These are phyloP conservation scores for Casaregolazyma lundiana DNA, from an alignment of 1,139 yeast species.

Conservation along the genomic window DNA sequence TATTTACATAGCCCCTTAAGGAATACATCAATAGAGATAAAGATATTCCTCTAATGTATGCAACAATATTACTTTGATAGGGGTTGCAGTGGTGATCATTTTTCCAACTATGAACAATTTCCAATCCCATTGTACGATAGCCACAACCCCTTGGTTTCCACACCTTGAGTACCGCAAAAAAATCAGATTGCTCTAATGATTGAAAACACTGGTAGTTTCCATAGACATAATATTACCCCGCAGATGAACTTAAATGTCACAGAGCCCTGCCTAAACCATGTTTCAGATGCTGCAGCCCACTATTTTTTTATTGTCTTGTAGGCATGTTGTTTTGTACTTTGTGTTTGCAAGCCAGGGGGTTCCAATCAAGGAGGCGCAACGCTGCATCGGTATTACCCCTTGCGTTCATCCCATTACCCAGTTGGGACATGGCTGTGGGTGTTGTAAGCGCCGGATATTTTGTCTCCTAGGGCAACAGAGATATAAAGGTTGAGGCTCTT, in stretches of 20 bases:
- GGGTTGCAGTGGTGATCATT: no score
- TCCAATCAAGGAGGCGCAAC: slow-evolving; percentile 2
- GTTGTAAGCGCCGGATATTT: neutral
- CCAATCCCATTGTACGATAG: no score
- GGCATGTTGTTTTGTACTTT: neutral
- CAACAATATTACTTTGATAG: neutral
- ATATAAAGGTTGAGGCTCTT: neutral
- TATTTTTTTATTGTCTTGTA: neutral
- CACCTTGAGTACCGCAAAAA: neutral
- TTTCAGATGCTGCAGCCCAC: no score
- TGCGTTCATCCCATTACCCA: neutral
- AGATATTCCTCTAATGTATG: neutral
- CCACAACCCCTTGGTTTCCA: neutral
- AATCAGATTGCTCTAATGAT: no score
- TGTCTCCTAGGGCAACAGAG: neutral
- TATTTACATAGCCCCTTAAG: no score
- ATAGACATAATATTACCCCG: no score
- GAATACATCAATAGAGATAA: neutral
- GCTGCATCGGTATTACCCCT: slow-evolving; percentile 1
- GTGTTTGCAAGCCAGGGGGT: slow-evolving; percentile 1
- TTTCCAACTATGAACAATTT: no score
- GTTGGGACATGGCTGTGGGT: neutral
- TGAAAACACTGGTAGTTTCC: no score
- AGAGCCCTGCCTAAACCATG: no score
- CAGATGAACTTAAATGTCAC: no score